Conservation (phyloP, 2,329 filamentous ascomycete species). For the Monilinia polystroma region DNA sequence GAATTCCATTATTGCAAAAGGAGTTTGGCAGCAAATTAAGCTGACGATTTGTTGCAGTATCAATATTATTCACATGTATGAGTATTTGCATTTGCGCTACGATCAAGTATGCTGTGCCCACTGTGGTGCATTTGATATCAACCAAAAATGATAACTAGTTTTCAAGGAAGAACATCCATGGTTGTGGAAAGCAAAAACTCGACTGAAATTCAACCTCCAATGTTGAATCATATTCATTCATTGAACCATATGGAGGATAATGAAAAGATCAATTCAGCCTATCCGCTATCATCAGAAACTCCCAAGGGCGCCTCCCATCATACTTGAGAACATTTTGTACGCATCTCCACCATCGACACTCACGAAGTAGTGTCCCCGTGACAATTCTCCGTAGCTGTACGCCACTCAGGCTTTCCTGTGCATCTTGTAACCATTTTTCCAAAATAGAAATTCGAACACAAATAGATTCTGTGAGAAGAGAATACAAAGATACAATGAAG, state of each 20-base stretch:
- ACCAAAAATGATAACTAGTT: neutral
- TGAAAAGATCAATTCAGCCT: neutral
- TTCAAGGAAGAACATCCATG: neutral
- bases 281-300: slow-evolving; percentile 3
- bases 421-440: neutral
- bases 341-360: neutral
- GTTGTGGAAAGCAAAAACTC: neutral
- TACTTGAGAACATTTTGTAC: slow-evolving; percentile 2
- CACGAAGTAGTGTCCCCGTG: neutral
- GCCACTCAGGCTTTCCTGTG: neutral
- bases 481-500: neutral
- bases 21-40: neutral
- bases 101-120: neutral
- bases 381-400: slow-evolving; percentile 10
- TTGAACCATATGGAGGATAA: neutral
- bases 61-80: neutral
- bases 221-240: neutral
- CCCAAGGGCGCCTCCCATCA: slow-evolving; percentile 1
- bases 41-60: neutral
- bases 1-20: neutral
- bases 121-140: neutral
- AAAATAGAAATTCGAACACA: neutral
- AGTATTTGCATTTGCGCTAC: neutral
- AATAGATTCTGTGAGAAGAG: neutral
- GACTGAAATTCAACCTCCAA: neutral